These are phyloP conservation scores for Saprolegnia parasitica DNA, from an alignment of 352 stramenopile species.

Conservation along the genomic window DNA sequence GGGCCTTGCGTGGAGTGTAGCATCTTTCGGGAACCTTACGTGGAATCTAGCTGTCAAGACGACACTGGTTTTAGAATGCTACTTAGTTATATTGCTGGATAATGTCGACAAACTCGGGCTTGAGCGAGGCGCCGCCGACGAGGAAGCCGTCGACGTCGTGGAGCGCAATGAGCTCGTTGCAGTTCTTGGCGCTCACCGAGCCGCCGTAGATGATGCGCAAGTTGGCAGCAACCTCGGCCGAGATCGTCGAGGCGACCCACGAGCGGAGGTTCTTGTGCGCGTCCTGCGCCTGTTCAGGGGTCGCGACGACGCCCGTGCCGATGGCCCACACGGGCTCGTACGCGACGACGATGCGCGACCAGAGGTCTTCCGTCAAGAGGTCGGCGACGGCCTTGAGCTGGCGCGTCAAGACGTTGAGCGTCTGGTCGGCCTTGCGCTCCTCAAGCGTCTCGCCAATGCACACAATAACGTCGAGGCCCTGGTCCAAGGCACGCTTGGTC, in stretches of 20 bases:
- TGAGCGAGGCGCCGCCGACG: slow-evolving; percentile 91
- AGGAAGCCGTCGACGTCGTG: slow-evolving; percentile 92
- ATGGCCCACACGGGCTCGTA: slow-evolving; percentile 98
- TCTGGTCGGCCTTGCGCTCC: slow-evolving; percentile 84
- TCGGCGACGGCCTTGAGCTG: slow-evolving; percentile 92
- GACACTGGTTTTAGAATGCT: too few relatives aligned
- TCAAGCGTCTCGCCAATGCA: slow-evolving; percentile 96
- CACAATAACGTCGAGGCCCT: slow-evolving; percentile 92
- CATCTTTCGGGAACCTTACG: too few relatives aligned
- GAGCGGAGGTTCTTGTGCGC: slow-evolving; percentile 81
- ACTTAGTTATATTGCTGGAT: slow-evolving; percentile 33
- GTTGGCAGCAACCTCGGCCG: slow-evolving; percentile 50
- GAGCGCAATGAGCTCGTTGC: slow-evolving; percentile 80
- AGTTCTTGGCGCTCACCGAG: slow-evolving; percentile 91
- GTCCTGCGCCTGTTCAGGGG: slow-evolving; percentile 92
- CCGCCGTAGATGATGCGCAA: slow-evolving; percentile 90
- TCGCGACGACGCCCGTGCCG: slow-evolving; percentile 95
- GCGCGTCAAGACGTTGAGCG: slow-evolving; percentile 88
- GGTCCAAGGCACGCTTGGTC: slow-evolving; percentile 85
- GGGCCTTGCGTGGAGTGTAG: too few relatives aligned
- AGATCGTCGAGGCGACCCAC: slow-evolving; percentile 74
- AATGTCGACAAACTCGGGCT: slow-evolving; percentile 85
- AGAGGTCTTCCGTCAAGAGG: slow-evolving; percentile 78
- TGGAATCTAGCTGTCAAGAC: too few relatives aligned
- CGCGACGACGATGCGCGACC: slow-evolving; percentile 88